Percentiles rank a stretch among this genome's conserved stretches.
phyloP scores from a whole-genome alignment of 495 filamentous ascomycete species.

The Talaromyces wortmannii region DNA sequence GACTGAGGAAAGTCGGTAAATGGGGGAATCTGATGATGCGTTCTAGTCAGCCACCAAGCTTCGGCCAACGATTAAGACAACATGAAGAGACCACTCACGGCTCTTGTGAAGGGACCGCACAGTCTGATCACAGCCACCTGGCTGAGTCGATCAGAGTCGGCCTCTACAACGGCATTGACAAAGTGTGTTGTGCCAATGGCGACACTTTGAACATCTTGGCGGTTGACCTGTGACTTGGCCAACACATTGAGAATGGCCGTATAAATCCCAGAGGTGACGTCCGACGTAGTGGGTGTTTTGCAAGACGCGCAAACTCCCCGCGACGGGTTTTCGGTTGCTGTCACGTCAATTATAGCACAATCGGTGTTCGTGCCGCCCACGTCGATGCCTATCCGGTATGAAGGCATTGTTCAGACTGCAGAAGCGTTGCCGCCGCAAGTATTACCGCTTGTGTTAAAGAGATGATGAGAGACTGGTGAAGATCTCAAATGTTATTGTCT shows the following conservation, averaged over 20 bases:
- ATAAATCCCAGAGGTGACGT: conserved; percentile 49
- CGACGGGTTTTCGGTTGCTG: conserved; percentile 20
- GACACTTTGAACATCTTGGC: conserved; percentile 41
- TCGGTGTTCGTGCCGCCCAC: conserved; percentile 54
- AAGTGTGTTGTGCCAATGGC: conserved; percentile 60
- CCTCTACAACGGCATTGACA: conserved; percentile 56
- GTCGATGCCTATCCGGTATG: conserved; percentile 16
- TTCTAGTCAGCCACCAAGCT: background rate
- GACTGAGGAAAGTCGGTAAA: conserved; percentile 37
- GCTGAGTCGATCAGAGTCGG: conserved; percentile 41
- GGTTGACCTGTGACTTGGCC: conserved; percentile 23
- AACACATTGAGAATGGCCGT: conserved; percentile 41
- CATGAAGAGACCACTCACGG: background rate
- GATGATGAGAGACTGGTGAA: too few species aligned
- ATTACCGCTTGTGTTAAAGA: too few species aligned
- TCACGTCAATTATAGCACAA: conserved; percentile 48
- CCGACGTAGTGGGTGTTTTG: conserved; percentile 51
- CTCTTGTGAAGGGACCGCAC: conserved; percentile 43
- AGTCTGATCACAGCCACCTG: conserved; percentile 50
- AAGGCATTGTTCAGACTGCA: background rate
- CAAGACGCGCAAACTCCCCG: conserved; percentile 43
- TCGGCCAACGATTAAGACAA: background rate
- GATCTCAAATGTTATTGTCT: too few species aligned
- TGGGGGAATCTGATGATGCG: conserved; percentile 35
- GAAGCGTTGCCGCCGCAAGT: too few species aligned